Conservation (phyloP, 805 yeast species). For the Candida nonsorbophila region DNA sequence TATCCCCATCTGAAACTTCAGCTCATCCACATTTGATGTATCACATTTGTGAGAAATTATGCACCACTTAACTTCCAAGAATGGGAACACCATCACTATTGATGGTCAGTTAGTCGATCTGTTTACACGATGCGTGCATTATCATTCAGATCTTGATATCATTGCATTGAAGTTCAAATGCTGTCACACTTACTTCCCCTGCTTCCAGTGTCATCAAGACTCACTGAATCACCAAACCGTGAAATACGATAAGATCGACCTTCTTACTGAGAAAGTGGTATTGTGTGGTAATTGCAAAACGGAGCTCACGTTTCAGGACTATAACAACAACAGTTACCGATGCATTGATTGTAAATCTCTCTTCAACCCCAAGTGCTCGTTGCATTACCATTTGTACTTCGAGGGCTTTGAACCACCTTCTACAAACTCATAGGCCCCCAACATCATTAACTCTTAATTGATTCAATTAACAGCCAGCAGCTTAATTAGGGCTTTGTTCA, state of each 20-base stretch:
- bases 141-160: constrained; percentile 27
- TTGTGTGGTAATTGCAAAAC: constrained; percentile 32
- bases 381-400: constrained; percentile 33
- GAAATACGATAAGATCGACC: constrained; percentile 10
- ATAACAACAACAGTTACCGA: constrained; percentile 8
- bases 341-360: constrained; percentile 21
- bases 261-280: constrained; percentile 14
- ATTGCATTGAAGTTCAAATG: constrained; percentile 37
- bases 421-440: no score
- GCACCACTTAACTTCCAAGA: constrained; percentile 1
- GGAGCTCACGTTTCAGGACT: constrained; percentile 24
- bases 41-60: no score
- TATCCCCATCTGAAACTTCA: not conserved
- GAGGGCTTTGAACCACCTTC: no score
- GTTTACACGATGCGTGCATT: constrained; percentile 34
- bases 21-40: no score
- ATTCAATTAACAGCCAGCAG: no score
- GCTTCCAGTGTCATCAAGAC: constrained; percentile 32
- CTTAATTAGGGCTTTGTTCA: no score
- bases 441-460: no score
- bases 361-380: constrained; percentile 35
- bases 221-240: constrained; percentile 7
- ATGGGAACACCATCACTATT: no score
- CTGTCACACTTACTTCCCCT: constrained; percentile 32
- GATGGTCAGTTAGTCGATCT: constrained; percentile 16